phyloP scores from a whole-genome alignment of 768 basidiomycete genomes.

The Hypsizygus marmoreus region DNA sequence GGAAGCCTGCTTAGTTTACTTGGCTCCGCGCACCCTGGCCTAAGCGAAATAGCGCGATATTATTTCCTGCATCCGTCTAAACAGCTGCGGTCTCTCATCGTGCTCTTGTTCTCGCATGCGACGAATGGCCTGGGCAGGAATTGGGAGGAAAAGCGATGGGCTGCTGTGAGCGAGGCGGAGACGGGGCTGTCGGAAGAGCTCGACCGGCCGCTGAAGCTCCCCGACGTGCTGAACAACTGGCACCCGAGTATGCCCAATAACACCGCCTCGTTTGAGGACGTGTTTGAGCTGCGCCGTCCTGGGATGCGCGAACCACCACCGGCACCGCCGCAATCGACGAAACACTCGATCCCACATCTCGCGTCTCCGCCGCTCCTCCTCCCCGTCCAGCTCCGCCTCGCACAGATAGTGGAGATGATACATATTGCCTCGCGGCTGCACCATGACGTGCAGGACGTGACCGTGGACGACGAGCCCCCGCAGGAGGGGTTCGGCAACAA shows the following conservation, averaged over 20 bases:
- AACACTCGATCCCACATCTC: constrained; percentile 22
- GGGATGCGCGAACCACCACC: constrained; percentile 36
- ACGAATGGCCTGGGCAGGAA: constrained; percentile 84
- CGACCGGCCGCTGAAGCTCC: constrained; percentile 75
- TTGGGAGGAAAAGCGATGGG: constrained; percentile 64
- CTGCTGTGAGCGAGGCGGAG: constrained; percentile 57
- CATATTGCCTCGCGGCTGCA: constrained; percentile 94
- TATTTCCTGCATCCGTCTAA: constrained; percentile 91
- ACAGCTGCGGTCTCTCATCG: constrained; percentile 86
- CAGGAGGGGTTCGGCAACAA: constrained; percentile 87
- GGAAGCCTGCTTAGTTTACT: constrained; percentile 74
- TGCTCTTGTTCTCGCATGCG: constrained; percentile 87
- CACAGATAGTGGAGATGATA: constrained; percentile 97
- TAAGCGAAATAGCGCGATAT: constrained; percentile 86
- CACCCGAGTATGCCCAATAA: constrained; percentile 86
- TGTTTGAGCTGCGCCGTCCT: constrained; percentile 51
- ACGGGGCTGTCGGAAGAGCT: constrained; percentile 59
- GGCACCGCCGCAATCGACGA: constrained; percentile 24
- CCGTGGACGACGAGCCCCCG: constrained; percentile 60
- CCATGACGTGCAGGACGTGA: constrained; percentile 83
- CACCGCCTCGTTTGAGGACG: constrained; percentile 64
- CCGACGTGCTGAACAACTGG: constrained; percentile 88
- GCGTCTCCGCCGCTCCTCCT: constrained; percentile 51
- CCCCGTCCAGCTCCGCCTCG: constrained; percentile 88
- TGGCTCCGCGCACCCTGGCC: constrained; percentile 85